These are phyloP conservation scores for Lactarius hatsudake DNA, from an alignment of 768 basidiomycete genomes.

Conservation along the genomic window DNA sequence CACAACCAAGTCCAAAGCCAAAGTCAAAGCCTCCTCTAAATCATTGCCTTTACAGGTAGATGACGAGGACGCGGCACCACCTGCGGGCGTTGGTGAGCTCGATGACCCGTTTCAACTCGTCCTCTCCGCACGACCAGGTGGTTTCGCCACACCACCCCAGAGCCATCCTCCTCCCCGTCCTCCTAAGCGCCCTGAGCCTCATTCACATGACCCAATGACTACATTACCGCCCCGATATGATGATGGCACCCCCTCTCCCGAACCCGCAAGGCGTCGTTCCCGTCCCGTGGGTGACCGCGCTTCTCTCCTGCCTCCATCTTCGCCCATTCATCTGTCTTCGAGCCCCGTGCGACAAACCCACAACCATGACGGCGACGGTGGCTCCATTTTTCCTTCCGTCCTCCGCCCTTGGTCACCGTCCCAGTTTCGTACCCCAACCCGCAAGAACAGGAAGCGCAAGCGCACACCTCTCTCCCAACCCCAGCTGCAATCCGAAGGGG, in stretches of 20 bases:
- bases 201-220: slow-evolving; percentile 15
- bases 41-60: neutral
- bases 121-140: slow-evolving; percentile 3
- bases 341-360: slow-evolving; percentile 9
- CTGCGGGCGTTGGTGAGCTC: neutral
- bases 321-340: slow-evolving; percentile 18
- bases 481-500: slow-evolving; percentile 13
- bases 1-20: slow-evolving; percentile 15
- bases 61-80: neutral
- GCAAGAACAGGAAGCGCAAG: slow-evolving; percentile 18
- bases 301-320: slow-evolving; percentile 18
- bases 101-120: slow-evolving; percentile 3
- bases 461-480: slow-evolving; percentile 14
- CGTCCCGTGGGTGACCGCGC: neutral
- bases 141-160: slow-evolving; percentile 22
- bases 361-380: neutral
- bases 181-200: slow-evolving; percentile 20
- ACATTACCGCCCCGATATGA: slow-evolving; percentile 16
- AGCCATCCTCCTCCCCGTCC: slow-evolving; percentile 18
- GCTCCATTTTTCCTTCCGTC: slow-evolving; percentile 8
- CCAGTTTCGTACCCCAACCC: slow-evolving; percentile 24
- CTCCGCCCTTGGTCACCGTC: slow-evolving; percentile 12
- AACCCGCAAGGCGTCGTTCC: slow-evolving; percentile 14
- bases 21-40: neutral
- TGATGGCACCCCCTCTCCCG: slow-evolving; percentile 22